These are phyloP conservation scores for Tulasnella sp. DNA, from an alignment of 768 basidiomycete genomes.

Conservation along the genomic window DNA sequence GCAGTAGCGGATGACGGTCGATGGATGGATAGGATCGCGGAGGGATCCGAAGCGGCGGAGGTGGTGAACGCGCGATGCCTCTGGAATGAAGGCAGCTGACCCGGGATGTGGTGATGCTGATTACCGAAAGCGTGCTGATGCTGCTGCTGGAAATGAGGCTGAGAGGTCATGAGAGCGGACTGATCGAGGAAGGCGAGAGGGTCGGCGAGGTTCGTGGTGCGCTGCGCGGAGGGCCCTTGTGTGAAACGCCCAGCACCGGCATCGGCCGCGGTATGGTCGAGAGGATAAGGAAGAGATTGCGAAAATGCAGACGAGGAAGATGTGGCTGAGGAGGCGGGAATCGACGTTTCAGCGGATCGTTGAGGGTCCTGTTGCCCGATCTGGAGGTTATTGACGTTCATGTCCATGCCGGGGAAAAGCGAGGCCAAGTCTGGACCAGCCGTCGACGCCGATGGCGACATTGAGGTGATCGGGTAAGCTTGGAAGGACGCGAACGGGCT, in stretches of 20 bases:
- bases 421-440: background rate
- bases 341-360: background rate
- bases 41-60: background rate
- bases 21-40: too few species aligned
- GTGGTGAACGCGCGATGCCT: background rate
- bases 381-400: background rate
- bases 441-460: background rate
- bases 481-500: background rate
- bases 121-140: background rate
- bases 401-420: background rate
- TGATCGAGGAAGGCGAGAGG: background rate
- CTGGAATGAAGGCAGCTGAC: background rate
- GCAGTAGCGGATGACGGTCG: background rate
- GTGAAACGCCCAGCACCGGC: too few species aligned
- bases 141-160: background rate
- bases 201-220: background rate
- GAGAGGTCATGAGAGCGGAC: background rate
- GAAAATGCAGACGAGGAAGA: too few species aligned
- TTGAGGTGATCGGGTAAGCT: background rate
- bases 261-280: too few species aligned
- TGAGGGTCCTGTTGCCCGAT: background rate
- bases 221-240: background rate
- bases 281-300: too few species aligned
- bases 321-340: too few species aligned
- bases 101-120: background rate